These are phyloP conservation scores for Penicillium flavigenum DNA, from an alignment of 495 filamentous ascomycete genomes.

Conservation along the genomic window DNA sequence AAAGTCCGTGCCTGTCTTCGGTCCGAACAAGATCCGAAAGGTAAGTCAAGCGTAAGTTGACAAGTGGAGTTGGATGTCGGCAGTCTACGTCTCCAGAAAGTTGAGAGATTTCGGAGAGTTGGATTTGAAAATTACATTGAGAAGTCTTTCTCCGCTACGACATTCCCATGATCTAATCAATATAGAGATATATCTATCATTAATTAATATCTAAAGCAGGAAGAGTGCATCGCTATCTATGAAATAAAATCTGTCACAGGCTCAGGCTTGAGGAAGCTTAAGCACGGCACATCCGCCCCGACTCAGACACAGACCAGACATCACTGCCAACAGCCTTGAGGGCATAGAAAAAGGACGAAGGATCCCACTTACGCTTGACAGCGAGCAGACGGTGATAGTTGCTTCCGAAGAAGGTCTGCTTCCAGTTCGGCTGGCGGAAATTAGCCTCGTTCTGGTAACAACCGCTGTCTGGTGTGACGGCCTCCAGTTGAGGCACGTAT, in stretches of 20 bases:
- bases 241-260: neutral
- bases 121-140: neutral
- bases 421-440: constrained; percentile 52
- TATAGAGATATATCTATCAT: neutral
- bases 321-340: constrained; percentile 62
- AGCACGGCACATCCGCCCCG: constrained; percentile 33
- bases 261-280: constrained; percentile 12
- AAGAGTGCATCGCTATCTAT: neutral
- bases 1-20: neutral
- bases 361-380: constrained; percentile 54
- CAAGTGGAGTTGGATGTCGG: neutral
- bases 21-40: neutral
- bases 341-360: constrained; percentile 58
- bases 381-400: constrained; percentile 41
- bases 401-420: constrained; percentile 53
- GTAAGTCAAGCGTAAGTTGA: neutral
- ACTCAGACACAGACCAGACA: constrained; percentile 28
- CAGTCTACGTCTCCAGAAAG: neutral
- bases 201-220: neutral
- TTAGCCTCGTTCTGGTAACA: constrained; percentile 48
- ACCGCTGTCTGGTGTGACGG: constrained; percentile 37
- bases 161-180: neutral
- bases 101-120: neutral
- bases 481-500: constrained; percentile 47
- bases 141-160: neutral